Evolutionary conservation across 768 basidiomycete genomes (phyloP).

Genomic region (Leccinellum rugosiceps): DNA sequence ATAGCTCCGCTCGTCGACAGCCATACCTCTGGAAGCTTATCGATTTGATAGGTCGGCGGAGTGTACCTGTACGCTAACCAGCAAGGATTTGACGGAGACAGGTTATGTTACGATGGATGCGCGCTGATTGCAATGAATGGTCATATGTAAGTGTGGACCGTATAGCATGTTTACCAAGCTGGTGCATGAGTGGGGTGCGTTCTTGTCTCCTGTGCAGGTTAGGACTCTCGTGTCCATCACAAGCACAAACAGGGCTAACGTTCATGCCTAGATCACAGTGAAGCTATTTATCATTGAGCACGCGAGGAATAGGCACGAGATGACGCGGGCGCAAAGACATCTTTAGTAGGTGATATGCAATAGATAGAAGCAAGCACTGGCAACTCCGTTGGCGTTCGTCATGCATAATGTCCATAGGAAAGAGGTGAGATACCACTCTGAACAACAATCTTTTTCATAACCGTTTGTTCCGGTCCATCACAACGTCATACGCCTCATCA

Average conservation of each 20-base stretch:
- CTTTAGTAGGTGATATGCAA: no score
- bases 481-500: no score
- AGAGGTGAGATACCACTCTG: no score
- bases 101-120: slow-evolving; percentile 97
- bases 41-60: slow-evolving; percentile 73
- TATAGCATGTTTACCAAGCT: slow-evolving; percentile 98
- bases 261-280: slow-evolving; percentile 70
- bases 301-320: slow-evolving; percentile 96
- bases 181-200: slow-evolving; percentile 87
- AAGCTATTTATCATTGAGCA: slow-evolving; percentile 97
- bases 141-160: slow-evolving; percentile 92
- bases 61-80: slow-evolving; percentile 98
- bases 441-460: slow-evolving; percentile 77
- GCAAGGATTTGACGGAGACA: slow-evolving; percentile 97
- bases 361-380: no score
- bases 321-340: slow-evolving; percentile 49
- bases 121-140: slow-evolving; percentile 97
- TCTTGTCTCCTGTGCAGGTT: slow-evolving; percentile 81
- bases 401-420: no score
- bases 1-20: not conserved
- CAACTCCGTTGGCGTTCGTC: no score
- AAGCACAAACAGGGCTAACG: not conserved
- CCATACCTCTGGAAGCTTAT: not conserved
- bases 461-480: slow-evolving; percentile 76
- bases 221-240: not conserved